Base-by-base conservation (phyloP, 495 filamentous ascomycete genomes). In the Aspergillus campestris region DNA sequence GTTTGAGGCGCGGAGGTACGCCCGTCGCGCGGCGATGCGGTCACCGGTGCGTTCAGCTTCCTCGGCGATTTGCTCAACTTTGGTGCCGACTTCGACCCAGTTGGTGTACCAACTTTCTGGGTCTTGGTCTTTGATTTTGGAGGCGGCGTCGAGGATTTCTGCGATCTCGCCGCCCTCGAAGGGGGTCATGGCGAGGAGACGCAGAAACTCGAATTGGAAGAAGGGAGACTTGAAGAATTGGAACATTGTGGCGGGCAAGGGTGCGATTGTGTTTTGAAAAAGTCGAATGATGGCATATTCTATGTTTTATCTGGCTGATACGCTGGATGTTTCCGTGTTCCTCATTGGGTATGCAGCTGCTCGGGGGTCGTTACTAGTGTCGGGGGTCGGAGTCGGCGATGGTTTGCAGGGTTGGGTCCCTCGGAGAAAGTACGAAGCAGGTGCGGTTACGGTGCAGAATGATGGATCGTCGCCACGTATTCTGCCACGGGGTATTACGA, bases 171-270 rank as follows among this genome's bases (percentile, higher is more conserved):
- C 49, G 9, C 73, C 73, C 3, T 56, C 59, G 30, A 40, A 40
- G 0, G 64, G 53, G 0, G 67, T 54, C 1, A 44, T 67, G 39
- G 57, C 61, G 4, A 79, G 64, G 10, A 77, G 34, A 0, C 73
- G 67, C 7, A 66, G 12, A 3, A 51, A 30, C 40, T 79, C 73
- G 53, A 79, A 77, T 40, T 75, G 44, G 61, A 69, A 73, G 28
- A 72, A 72, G 24, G 10, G 34, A 34, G 40, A 45, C 32, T 56
- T 49, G 54, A 67, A 64, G 48, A 66, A 61, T 13, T 44, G 40
- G 48, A 45, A 42, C 55, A 63, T 63, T 1, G 18, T 24, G 18
- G 4, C 18, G 18, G 18, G 18, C 18, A 4, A 24, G 18, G 18
- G 4, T 1, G 18, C 18, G 18, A 24, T 4, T 9, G 18, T 24